Conservation (phyloP, 257 asterid species). For the Capsicum pubescens region DNA sequence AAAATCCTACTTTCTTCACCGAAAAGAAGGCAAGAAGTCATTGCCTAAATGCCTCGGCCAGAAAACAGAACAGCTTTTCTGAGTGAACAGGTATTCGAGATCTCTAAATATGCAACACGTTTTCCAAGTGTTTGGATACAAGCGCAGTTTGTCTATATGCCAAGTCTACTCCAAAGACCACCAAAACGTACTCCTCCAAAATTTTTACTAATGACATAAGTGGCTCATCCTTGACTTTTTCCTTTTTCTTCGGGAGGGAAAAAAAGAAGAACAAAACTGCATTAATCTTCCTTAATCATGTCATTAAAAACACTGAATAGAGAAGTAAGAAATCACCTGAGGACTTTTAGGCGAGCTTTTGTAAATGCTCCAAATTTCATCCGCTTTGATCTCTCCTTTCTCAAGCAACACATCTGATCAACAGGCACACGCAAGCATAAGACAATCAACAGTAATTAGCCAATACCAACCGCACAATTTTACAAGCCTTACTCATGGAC, state of each 20-base stretch:
- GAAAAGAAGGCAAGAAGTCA: neutral
- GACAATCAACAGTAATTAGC: conserved; percentile 38
- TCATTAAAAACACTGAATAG: conserved; percentile 12
- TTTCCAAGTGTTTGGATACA: neutral
- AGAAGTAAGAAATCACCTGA: conserved; percentile 59
- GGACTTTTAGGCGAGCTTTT: conserved; percentile 64
- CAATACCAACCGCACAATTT: neutral
- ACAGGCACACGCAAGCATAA: conserved; percentile 37
- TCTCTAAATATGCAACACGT: conserved; percentile 6
- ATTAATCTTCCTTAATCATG: neutral
- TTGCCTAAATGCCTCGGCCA: neutral
- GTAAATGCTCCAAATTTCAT: conserved; percentile 82
- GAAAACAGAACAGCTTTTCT: neutral
- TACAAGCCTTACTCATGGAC: conserved; percentile 23
- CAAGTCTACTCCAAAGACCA: conserved; percentile 19
- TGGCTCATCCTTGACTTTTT: neutral
- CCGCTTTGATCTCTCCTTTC: conserved; percentile 86
- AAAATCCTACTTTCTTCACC: neutral
- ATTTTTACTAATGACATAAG: neutral
- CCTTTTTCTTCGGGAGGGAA: neutral
- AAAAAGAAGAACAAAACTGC: conserved; percentile 24
- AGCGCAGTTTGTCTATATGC: neutral
- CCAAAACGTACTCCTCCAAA: conserved; percentile 20
- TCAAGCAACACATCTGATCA: conserved; percentile 82
- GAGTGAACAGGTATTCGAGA: neutral